phyloP scores from a whole-genome alignment of 2,329 filamentous ascomycete species.

The Magnaporthiopsis poae region DNA sequence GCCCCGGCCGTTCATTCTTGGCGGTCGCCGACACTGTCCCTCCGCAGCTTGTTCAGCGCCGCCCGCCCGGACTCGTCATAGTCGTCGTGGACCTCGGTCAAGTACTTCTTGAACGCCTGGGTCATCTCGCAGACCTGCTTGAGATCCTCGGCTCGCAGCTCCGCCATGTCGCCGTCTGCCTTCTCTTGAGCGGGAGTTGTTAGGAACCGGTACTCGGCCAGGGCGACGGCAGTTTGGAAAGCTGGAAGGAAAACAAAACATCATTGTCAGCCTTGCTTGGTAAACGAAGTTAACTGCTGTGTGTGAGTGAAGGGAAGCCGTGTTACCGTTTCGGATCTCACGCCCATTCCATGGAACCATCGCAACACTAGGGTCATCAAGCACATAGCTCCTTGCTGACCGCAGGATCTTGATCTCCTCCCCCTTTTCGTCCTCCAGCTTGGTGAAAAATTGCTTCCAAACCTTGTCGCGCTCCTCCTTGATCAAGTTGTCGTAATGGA shows the following conservation, averaged over 20 bases:
- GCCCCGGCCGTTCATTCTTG: neutral
- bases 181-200: slow-evolving; percentile 10
- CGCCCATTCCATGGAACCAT: slow-evolving; percentile 16
- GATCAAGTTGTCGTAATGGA: slow-evolving; percentile 11
- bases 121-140: slow-evolving; percentile 20
- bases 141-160: slow-evolving; percentile 16
- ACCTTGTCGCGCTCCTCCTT: slow-evolving; percentile 2
- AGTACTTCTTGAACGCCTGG: slow-evolving; percentile 20
- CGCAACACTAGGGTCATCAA: neutral
- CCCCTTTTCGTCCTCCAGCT: slow-evolving; percentile 8
- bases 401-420: slow-evolving; percentile 3
- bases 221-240: slow-evolving; percentile 24
- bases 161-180: slow-evolving; percentile 12
- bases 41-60: neutral
- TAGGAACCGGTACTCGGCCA: slow-evolving; percentile 17
- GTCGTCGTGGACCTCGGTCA: slow-evolving; percentile 14
- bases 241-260: slow-evolving; percentile 6
- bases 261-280: no score
- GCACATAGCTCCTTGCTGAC: slow-evolving; percentile 8
- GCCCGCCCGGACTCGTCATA: slow-evolving; percentile 2
- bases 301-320: no score
- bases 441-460: slow-evolving; percentile 10
- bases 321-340: slow-evolving; percentile 19
- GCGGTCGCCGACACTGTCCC: neutral
- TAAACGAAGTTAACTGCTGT: no score